Base-by-base conservation (phyloP, 768 basidiomycete species). In the Rhodotorula kratochvilovae region DNA sequence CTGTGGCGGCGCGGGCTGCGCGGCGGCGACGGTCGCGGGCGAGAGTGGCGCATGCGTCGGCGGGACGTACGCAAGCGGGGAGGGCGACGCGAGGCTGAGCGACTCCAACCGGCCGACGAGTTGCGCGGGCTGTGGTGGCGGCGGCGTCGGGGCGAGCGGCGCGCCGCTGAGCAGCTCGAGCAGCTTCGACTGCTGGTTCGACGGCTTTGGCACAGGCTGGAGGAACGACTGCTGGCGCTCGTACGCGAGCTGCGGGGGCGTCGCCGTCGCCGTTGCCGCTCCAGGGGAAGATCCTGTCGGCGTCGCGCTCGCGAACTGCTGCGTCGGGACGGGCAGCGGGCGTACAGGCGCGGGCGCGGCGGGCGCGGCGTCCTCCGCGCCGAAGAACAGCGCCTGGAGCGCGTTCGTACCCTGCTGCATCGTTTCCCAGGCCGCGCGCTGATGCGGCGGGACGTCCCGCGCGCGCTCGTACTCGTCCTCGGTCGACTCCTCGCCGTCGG, bases 341-440 rank as follows among this genome's bases (percentile, higher is more conserved):
- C 31, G 59, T 2, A 42, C 21, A 17, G 48, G 58, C 19, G 50
- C 36, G 0, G 59, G 63, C 29, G 59, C 56, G 15, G 36, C 23
- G 21, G 23, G 25, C 56, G 23, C 5, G 21, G 33, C 33, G 13
- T 39, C 36, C 36, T 1, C 25, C 12, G 23, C 36, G 56, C 73
- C 76, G 39, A 78, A 76, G 73, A 76, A 78, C 50, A 76, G 50
- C 4, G 71, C 77, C 36, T 71, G 67, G 6, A 76, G 60, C 25
- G 73, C 76, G 33, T 70, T 66, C 0, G 60, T 74, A 21, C 76
- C 72, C 46, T 73, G 66, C 54, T 76, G 58, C n/a, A 43, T 60
- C 51, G 73, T 70, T 39, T 59, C 36, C 51, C 68, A 74, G 43
- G 35, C 23, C 48, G 25, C 23, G 27, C 45, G 45, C 45, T 50